Evolutionary conservation across 768 basidiomycete species (phyloP), one percentile per base, ranked within the genome.

Genomic region (Mycena indigotica): DNA sequence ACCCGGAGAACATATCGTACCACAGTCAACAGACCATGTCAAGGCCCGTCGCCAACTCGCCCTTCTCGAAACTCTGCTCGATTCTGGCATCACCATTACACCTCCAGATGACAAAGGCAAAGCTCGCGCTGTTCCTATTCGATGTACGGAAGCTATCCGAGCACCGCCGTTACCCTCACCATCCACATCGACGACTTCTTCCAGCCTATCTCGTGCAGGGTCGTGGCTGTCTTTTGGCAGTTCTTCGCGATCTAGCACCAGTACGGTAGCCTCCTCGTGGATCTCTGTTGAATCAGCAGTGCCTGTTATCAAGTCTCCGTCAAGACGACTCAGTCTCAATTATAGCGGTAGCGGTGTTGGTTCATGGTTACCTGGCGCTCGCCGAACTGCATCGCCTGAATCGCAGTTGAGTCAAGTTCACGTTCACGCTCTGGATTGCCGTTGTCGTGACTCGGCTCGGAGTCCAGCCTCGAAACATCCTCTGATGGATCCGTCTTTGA

Each of bases 171-270:
- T 45, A 15, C 28, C 57, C 2, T 64, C 50, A 45, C 58, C 50
- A 49, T 52, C 61, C 3, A 28, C 59, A 1, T 46, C 60, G n/a
- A 19, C 54, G 1, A 44, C 61, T 1, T 58, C 57, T 15, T 63
- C 61, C 2, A 52, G 57, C 40, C 52, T 60, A 32, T 60, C 58
- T 2, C 62, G 62, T 41, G 58, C 62, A 1, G 55, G 62, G 52
- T 63, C 62, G 8, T 63, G 62, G 62, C 58, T 63, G 30, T 63
- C 62, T 26, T 63, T 63, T 49, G 48, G 39, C 45, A 26, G 38
- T 32, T 54, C 55, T 0, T 62, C 61, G 17, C 60, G 55, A 16
- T 17, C 51, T 8, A 63, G 61, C 51, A 46, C 41, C 10, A 60
- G 58, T 51, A 58, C 61, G 41, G 35, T 52, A n/a, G 17, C 58